Conservation (phyloP, 2,329 filamentous ascomycete species). For the Samsoniella hepiali region DNA sequence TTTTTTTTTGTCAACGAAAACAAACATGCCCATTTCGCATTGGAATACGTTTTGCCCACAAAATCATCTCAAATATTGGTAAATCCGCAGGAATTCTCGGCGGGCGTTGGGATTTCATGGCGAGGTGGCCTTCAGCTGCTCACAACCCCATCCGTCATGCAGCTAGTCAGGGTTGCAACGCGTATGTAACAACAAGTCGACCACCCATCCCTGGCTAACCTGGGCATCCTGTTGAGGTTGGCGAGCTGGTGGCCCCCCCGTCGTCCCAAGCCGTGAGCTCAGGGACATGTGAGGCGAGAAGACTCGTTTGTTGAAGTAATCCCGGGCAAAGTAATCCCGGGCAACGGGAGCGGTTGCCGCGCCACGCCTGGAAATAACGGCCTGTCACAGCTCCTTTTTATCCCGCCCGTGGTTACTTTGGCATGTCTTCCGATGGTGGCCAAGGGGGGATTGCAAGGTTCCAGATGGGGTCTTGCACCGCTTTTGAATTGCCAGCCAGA, state of each 20-base stretch:
- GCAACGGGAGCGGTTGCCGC: neutral
- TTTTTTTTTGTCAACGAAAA: neutral
- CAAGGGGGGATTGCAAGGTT: neutral
- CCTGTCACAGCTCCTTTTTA: neutral
- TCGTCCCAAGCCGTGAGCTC: neutral
- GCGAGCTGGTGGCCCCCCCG: neutral
- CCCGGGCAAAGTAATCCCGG: neutral
- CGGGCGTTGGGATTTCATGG: neutral
- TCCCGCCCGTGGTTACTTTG: neutral
- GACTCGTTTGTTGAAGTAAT: neutral
- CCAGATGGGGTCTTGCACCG: conserved; percentile 4
- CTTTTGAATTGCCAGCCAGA: neutral
- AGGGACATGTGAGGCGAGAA: neutral
- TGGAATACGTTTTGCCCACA: too few relatives aligned
- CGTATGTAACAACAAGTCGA: conserved; percentile 4
- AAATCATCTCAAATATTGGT: too few relatives aligned
- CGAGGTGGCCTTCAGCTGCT: neutral
- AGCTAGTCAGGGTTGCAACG: conserved; percentile 5
- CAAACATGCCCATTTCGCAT: too few relatives aligned
- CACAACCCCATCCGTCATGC: neutral
- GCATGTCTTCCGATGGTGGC: neutral
- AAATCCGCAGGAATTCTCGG: too few relatives aligned
- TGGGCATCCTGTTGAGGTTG: neutral
- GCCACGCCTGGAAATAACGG: neutral
- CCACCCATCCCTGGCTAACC: neutral